Evolutionary conservation across 768 basidiomycete genomes (phyloP).

Genomic region (Udeniomyces megalosporus): DNA sequence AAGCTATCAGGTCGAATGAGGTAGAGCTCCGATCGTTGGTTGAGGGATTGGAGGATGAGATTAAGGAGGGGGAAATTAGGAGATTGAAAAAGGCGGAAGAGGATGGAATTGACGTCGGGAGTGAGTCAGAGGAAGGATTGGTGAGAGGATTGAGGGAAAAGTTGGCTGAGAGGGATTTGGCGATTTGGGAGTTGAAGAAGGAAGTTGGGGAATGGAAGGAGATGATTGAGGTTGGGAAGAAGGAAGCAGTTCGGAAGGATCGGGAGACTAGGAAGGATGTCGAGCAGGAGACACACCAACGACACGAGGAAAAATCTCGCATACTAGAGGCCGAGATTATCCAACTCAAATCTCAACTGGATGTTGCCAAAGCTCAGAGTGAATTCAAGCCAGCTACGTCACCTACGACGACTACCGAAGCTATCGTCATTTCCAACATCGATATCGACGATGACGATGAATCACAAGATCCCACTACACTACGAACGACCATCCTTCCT

Average conservation of each 20-base stretch:
- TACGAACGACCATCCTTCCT: not conserved
- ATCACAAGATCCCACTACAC: too few species aligned
- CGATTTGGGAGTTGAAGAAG: not conserved
- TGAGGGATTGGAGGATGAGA: constrained; percentile 35
- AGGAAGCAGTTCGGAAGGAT: not conserved
- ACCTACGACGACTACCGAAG: too few species aligned
- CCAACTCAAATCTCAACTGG: not conserved
- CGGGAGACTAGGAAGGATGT: not conserved
- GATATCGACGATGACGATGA: too few species aligned
- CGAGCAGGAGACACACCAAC: not conserved
- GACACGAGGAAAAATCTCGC: not conserved
- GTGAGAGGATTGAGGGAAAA: not conserved
- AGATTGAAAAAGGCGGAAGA: not conserved
- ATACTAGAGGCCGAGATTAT: not conserved
- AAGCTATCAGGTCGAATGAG: constrained; percentile 33
- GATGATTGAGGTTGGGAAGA: not conserved
- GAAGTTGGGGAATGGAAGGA: not conserved
- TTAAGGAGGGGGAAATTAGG: constrained; percentile 7
- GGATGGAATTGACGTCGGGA: not conserved
- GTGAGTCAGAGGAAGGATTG: not conserved
- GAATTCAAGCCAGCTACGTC: too few species aligned
- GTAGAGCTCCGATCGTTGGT: constrained; percentile 36
- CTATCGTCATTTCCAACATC: too few species aligned
- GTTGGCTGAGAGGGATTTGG: not conserved
- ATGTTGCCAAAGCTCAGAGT: too few species aligned